Conservation (phyloP, 106 monocot genomes). For the Amphibolis antarctica region DNA sequence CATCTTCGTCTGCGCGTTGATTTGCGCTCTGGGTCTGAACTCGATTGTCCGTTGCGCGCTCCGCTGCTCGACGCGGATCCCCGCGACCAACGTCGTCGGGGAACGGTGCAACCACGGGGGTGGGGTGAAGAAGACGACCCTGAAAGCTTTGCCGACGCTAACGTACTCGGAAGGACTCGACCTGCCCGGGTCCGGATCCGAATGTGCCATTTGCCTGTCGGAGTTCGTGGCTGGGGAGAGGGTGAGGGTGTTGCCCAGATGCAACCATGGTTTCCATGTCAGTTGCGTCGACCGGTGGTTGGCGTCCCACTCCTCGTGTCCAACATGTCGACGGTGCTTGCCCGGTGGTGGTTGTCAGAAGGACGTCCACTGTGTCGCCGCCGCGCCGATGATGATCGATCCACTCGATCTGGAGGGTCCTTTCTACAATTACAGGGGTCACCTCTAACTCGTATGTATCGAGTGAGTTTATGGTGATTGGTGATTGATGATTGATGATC, state of each 20-base stretch:
- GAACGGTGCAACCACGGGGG: not conserved
- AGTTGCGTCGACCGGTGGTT: conserved; percentile 60
- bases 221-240: conserved; percentile 39
- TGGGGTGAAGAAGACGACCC: conserved; percentile 30
- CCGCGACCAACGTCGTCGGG: too few species aligned
- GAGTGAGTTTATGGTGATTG: not conserved
- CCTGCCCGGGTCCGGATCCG: conserved; percentile 23
- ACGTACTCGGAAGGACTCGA: conserved; percentile 27
- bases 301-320: conserved; percentile 2
- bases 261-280: conserved; percentile 60
- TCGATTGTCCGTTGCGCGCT: conserved; percentile 46
- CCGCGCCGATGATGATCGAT: not conserved
- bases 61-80: conserved; percentile 21
- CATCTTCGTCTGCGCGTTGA: conserved; percentile 38
- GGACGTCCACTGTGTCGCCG: too few species aligned
- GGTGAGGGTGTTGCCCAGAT: conserved; percentile 44
- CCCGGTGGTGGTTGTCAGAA: not conserved
- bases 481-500: too few species aligned
- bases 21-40: conserved; percentile 42
- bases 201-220: conserved; percentile 55
- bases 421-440: not conserved
- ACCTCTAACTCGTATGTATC: not conserved
- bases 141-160: conserved; percentile 28
- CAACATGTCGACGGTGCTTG: conserved; percentile 7
- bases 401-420: conserved; percentile 5